Conservation (phyloP, 2,329 filamentous ascomycete genomes). For the Microdochium paspali region DNA sequence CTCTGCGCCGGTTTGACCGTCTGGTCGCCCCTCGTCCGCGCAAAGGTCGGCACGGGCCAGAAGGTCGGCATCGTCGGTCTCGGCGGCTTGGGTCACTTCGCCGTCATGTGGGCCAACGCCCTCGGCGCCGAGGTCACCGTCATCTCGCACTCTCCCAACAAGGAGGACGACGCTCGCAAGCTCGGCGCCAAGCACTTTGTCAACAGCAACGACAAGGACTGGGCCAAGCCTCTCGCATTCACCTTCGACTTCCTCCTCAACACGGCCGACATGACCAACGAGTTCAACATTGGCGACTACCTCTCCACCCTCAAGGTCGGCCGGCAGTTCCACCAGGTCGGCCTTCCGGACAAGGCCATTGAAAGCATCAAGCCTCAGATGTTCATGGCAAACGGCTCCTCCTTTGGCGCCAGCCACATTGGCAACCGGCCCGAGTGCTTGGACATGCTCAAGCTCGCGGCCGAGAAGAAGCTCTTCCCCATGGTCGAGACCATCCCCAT, state of each 20-base stretch:
- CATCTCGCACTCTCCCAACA: conserved; percentile 49
- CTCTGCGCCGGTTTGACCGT: conserved; percentile 71
- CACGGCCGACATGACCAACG: conserved; percentile 37
- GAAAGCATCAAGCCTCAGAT: conserved; percentile 28
- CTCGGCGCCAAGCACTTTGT: conserved; percentile 52
- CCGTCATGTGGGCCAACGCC: conserved; percentile 60
- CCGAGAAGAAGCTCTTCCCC: conserved; percentile 37
- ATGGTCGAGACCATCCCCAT: conserved; percentile 54
- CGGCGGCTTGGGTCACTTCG: conserved; percentile 67
- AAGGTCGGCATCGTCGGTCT: conserved; percentile 63
- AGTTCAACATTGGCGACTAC: conserved; percentile 44
- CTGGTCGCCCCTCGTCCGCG: conserved; percentile 58
- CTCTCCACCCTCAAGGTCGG: conserved; percentile 40
- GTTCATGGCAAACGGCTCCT: conserved; percentile 28
- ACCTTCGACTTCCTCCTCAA: conserved; percentile 43
- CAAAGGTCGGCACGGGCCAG: conserved; percentile 61
- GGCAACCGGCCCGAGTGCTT: conserved; percentile 51
- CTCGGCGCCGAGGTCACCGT: conserved; percentile 58
- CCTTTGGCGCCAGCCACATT: conserved; percentile 42
- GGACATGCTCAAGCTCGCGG: conserved; percentile 48
- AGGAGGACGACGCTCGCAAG: conserved; percentile 49
- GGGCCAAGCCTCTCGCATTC: conserved; percentile 44
- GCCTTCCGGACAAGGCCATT: conserved; percentile 42
- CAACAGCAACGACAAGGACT: conserved; percentile 37
- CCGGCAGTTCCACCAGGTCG: conserved; percentile 48